phyloP scores from a whole-genome alignment of 192 early-diverging fungal species.

The Backusella liffmaniae region DNA sequence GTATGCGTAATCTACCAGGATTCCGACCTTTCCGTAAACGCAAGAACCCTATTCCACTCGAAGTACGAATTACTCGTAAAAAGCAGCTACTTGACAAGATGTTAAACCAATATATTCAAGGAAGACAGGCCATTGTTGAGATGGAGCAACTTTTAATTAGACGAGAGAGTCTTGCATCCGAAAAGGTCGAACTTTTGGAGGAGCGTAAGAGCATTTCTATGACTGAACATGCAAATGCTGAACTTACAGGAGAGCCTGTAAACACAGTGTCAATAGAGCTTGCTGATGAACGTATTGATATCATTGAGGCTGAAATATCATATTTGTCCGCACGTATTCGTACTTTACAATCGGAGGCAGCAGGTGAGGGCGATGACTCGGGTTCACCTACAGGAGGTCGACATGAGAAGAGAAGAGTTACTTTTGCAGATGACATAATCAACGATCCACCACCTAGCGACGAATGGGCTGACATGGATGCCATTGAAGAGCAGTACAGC shows the following conservation, averaged over 20 bases:
- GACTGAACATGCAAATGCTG: constrained; percentile 40
- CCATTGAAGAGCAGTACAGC: constrained; percentile 35
- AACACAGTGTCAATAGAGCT: constrained; percentile 39
- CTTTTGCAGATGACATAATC: constrained; percentile 39
- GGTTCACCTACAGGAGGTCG: neutral
- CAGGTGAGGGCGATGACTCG: constrained; percentile 20
- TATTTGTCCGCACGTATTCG: constrained; percentile 56
- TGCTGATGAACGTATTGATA: constrained; percentile 57
- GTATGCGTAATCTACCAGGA: constrained; percentile 10
- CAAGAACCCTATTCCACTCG: constrained; percentile 31
- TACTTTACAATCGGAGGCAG: constrained; percentile 52
- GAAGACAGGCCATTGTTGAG: constrained; percentile 49
- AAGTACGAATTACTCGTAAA: constrained; percentile 45
- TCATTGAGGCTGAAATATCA: constrained; percentile 56
- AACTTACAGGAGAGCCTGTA: constrained; percentile 19
- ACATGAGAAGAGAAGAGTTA: constrained; percentile 31
- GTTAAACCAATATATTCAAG: constrained; percentile 53
- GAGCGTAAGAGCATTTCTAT: constrained; percentile 51
- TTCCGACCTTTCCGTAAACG: neutral
- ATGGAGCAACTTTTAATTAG: constrained; percentile 53
- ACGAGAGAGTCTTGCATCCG: constrained; percentile 43
- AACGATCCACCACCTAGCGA: constrained; percentile 18
- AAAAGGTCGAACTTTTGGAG: constrained; percentile 50
- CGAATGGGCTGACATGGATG: constrained; percentile 38
- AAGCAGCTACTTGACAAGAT: constrained; percentile 55